Base-by-base conservation (phyloP, 2,329 filamentous ascomycete species). In the Tolypocladium tropicale region DNA sequence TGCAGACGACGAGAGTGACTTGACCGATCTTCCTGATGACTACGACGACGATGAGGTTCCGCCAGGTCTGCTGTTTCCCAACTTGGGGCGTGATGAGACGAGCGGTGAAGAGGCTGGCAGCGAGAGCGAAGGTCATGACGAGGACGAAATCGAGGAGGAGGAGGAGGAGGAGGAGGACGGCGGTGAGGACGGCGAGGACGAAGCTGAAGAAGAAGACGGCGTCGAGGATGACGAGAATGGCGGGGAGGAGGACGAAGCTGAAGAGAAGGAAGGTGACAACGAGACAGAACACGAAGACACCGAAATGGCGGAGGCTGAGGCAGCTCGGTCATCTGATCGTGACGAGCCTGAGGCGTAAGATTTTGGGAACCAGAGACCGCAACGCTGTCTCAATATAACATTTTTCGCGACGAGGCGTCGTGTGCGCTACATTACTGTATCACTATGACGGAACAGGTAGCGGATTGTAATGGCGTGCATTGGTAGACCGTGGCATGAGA, bases 1-100 rank as follows among this genome's bases (percentile, higher is more conserved):
- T 43, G 84, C 81, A 0, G 84, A 88, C 59, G 83, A 86, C 55
- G 85, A 88, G 67, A 88, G 84, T 64, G 85, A 88, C 59, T 73
- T 88, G 0, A 88, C 83, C 54, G 85, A 88, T 58, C 79, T 84
- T 5, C 76, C 82, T 30, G 71, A 78, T 4, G 79, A 78, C 43
- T 82, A 81, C 56, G 79, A 84, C 53, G 79, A 83, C 49, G 79
- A 83, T 49, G 78, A 84, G 43, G 76, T 78, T 33, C 79, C 79
- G 1, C 73, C 76, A 1, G 75, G 74, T 14, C 63, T 83, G 32
- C 68, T 82, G 68, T 82, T 82, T 54, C 78, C 79, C 0, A 78
- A 78, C 56, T 62, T 82, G 21, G 65, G 58, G 46, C 67, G 61
- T 46, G 63, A 60, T 53, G 67, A 52, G 34, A 67, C 53, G 56